A percentile compares a stretch with the other conserved stretches of the same genome.
Evolutionary conservation across 1,284 basidiomycete species (phyloP).

Genomic region (Hemileia vastatrix): DNA sequence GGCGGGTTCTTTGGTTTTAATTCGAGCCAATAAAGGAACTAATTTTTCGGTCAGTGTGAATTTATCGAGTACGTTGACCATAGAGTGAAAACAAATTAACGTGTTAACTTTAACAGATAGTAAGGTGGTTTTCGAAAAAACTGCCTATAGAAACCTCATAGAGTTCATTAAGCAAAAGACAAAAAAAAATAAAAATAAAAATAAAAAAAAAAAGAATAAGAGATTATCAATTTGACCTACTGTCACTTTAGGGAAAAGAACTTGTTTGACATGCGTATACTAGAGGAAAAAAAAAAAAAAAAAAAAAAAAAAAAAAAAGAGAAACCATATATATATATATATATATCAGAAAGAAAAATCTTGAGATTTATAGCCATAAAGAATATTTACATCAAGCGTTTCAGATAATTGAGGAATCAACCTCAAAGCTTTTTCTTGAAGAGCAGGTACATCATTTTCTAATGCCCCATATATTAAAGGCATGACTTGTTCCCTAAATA

Average conservation of each 20-base stretch:
- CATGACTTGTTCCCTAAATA: slow-evolving; percentile 84
- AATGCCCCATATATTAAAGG: slow-evolving; percentile 90
- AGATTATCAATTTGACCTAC: too few relatives aligned
- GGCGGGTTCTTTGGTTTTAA: slow-evolving; percentile 67
- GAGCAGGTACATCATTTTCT: slow-evolving; percentile 77
- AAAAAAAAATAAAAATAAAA: too few relatives aligned
- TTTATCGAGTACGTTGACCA: slow-evolving; percentile 91
- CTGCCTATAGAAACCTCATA: too few relatives aligned
- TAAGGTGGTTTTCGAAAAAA: slow-evolving; percentile 39
- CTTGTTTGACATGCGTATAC: slow-evolving; percentile 48
- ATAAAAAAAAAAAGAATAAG: too few relatives aligned
- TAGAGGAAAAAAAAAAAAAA: neutral
- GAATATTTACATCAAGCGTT: slow-evolving; percentile 65
- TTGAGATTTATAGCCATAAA: slow-evolving; percentile 10
- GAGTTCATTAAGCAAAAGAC: too few relatives aligned
- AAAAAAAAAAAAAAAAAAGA: neutral
- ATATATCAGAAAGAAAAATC: neutral
- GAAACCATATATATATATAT: too few relatives aligned
- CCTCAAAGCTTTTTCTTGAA: slow-evolving; percentile 84
- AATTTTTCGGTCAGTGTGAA: slow-evolving; percentile 88
- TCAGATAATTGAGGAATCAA: slow-evolving; percentile 80
- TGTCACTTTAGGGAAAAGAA: slow-evolving; percentile 80
- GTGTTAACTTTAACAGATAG: slow-evolving; percentile 81
- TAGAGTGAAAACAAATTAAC: slow-evolving; percentile 72
- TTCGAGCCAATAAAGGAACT: slow-evolving; percentile 83